Base-by-base conservation (phyloP, 2,329 filamentous ascomycete genomes). In the Arthrobotrys sinensis region DNA sequence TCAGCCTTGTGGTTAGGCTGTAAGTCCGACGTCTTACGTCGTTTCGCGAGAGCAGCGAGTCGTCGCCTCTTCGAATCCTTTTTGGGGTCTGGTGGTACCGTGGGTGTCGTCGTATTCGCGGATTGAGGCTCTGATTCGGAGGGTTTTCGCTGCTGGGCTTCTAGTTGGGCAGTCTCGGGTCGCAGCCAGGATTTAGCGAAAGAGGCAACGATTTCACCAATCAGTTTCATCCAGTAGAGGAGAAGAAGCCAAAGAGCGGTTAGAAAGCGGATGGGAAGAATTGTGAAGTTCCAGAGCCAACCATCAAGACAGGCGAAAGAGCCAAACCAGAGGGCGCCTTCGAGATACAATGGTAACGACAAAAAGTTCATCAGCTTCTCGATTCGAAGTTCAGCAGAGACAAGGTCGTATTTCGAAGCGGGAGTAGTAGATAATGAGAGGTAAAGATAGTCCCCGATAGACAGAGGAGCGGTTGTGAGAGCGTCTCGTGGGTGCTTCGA, bases 231-330 rank as follows among this genome's bases (percentile, higher is more conserved):
- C 93, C 93, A 97, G 88, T 94, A 98, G 77, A 89, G 88, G 8
- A 90, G 84, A 28, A 99, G 85, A 1, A 98, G 90, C 19, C 89
- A 90, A 0, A 95, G 82, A 0, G 96, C 95, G 75, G 94, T 92
- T 67, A 92, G 84, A 81, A 99, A 98, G 1, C 96, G 89, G 76
- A 99, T 88, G 0, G 96, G 96, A 0, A 99, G 86, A 52, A 99
- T 97, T 0, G 96, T 99, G 82, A 99, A 96, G 0, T 93, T 96
- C 85, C 97, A 96, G 0, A 99, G 88, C 94, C 95, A 99, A 0
- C 95, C 92, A 83, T 99, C 96, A 4, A 99, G 87, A 84, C 96
- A 99, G 5, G 95, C 94, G 38, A 98, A 85, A 0, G 93, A 91
- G 5, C 96, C 96, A 85, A 99, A 98, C 76, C 91, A 90, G 4